Conservation (phyloP, 805 yeast species). For the Yarrowia deformans region DNA sequence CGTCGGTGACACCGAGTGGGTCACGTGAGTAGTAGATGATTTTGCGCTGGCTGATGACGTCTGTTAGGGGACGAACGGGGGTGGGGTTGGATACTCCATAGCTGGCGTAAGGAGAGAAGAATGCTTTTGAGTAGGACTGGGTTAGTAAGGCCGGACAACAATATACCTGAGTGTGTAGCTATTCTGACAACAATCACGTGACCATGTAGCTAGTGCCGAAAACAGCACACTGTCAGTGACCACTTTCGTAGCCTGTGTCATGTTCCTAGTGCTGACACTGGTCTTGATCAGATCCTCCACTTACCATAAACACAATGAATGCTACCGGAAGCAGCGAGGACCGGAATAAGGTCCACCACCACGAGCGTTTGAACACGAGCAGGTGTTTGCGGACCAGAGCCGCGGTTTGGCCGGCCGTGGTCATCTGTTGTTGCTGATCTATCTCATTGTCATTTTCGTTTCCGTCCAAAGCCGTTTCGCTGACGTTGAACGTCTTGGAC, state of each 20-base stretch:
- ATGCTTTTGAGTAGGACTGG: constrained; percentile 49
- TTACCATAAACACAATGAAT: constrained; percentile 49
- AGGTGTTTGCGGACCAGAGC: constrained; percentile 32
- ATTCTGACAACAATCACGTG: no score
- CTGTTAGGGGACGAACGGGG: constrained; percentile 44
- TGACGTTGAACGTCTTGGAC: constrained; percentile 5
- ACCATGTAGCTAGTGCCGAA: no score
- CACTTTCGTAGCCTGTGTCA: no score
- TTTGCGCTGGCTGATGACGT: constrained; percentile 46
- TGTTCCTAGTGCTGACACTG: no score
- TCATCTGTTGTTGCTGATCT: constrained; percentile 6
- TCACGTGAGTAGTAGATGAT: constrained; percentile 46
- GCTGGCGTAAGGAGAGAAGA: constrained; percentile 48
- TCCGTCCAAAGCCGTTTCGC: constrained; percentile 3
- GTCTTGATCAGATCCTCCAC: no score
- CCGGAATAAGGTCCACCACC: constrained; percentile 50
- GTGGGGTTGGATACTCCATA: constrained; percentile 49
- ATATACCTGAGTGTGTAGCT: no score
- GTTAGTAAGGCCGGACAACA: neutral
- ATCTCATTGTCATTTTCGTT: no score
- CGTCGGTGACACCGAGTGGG: constrained; percentile 45
- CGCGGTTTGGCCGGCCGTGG: constrained; percentile 4
- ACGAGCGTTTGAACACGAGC: constrained; percentile 43
- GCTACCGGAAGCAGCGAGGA: constrained; percentile 49
- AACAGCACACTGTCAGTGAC: no score